phyloP scores from a whole-genome alignment of 1,284 basidiomycete genomes.

The Testicularia cyperi region DNA sequence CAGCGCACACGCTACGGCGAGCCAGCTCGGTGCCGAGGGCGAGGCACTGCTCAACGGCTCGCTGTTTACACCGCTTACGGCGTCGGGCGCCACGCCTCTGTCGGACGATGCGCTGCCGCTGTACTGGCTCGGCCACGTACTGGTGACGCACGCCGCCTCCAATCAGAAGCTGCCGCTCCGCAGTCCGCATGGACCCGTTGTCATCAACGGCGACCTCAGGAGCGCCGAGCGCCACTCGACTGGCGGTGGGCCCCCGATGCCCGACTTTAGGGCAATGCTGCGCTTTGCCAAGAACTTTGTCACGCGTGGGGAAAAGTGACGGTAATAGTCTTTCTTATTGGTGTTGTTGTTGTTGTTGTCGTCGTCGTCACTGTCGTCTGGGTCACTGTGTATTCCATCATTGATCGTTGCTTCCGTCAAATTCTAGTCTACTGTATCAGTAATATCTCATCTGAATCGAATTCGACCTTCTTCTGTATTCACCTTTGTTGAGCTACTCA shows the following conservation, averaged over 20 bases:
- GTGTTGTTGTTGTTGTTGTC: not conserved
- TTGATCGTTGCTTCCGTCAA: too few species aligned
- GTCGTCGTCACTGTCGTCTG: not conserved
- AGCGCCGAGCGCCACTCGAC: not conserved
- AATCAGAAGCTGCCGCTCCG: slow-evolving; percentile 32
- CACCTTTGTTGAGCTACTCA: too few species aligned
- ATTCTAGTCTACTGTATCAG: too few species aligned
- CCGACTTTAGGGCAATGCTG: slow-evolving; percentile 45
- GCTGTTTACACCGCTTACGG: slow-evolving; percentile 44
- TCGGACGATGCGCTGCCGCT: slow-evolving; percentile 50
- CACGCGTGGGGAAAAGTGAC: slow-evolving; percentile 31
- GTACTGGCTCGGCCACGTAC: slow-evolving; percentile 50
- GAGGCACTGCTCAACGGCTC: slow-evolving; percentile 12
- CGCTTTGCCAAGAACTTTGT: slow-evolving; percentile 49
- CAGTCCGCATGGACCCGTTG: too few species aligned
- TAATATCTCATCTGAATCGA: too few species aligned
- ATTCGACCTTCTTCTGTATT: too few species aligned
- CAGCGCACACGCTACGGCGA: slow-evolving; percentile 3
- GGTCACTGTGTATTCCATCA: too few species aligned
- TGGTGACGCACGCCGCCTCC: slow-evolving; percentile 43
- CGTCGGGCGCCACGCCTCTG: slow-evolving; percentile 47
- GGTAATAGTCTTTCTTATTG: not conserved
- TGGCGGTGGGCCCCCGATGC: slow-evolving; percentile 24
- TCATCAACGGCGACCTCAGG: too few species aligned
- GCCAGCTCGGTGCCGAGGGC: not conserved